Base-by-base conservation (phyloP, 2,329 filamentous ascomycete species). In the Zasmidium cellare region DNA sequence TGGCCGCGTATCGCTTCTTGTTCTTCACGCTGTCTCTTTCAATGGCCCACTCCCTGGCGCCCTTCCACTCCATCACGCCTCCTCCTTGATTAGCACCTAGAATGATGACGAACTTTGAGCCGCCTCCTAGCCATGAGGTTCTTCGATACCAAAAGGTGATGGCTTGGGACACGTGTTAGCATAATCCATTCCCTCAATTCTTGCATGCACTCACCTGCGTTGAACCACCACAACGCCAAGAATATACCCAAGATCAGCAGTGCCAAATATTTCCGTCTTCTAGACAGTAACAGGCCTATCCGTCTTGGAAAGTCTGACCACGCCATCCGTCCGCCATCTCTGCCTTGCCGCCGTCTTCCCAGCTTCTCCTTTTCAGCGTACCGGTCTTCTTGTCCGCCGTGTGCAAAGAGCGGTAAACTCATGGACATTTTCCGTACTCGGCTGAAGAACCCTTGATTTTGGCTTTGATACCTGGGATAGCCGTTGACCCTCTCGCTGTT, bases 51-150 rank as follows among this genome's bases (percentile, higher is more conserved):
- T 99, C 94, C 60, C 92, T 85, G 19, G 93, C 90, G 0, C 93
- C 93, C 75, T 99, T 99, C 93, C 92, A 97, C 71, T 97, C 93
- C 92, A 97, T 97, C 7, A 99, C 94, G 68, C 94, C 94, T 59
- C 94, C 94, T 50, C 94, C 94, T 63, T 96, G 84, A 71, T 99
- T 99, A 55, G 94, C 92, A 22, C 90, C 92, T 19, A 97, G 81
- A 62, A 99, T 92, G 55, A 99, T 89, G 64, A 99, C 94, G 71
- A 89, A 92, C 70, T 96, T 97, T 71, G 88, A 87, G 19, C 94
- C 94, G 50, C 90, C 90, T 51, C 93, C 92, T 2, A 96, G 80
- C 75, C 83, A 83, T 35, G 87, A 78, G 48, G 88, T 82, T 76
- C 90, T 83, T 69, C 91, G 86, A 80, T 90, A 96, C 60, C 75